Evolutionary conservation across 495 filamentous ascomycete genomes (phyloP).

Genomic region (Aspergillus nidulans): DNA sequence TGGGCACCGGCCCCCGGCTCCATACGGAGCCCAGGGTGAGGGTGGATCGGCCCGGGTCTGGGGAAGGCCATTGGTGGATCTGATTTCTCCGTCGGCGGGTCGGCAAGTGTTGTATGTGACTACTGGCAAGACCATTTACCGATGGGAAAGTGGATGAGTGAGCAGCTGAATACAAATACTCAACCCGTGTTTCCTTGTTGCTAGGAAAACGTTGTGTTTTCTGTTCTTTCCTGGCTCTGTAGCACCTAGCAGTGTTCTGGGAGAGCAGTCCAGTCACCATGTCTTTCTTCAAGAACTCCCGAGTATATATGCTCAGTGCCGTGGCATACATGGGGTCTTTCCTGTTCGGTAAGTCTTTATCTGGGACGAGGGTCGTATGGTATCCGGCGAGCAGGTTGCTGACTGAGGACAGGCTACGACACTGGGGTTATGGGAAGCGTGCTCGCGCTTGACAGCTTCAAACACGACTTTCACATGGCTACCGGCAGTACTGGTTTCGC

Average conservation of each 20-base stretch:
- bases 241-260: neutral
- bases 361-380: no score
- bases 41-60: neutral
- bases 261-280: neutral
- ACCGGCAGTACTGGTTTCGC: constrained; percentile 26
- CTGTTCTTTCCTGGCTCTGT: neutral
- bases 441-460: constrained; percentile 51
- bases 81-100: neutral
- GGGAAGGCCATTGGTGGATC: neutral
- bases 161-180: neutral
- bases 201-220: neutral
- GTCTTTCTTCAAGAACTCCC: constrained; percentile 1
- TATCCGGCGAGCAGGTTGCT: neutral
- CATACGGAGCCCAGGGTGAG: neutral
- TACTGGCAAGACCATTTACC: neutral
- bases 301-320: constrained; percentile 1
- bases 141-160: no score
- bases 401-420: constrained; percentile 43
- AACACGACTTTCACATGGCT: constrained; percentile 50
- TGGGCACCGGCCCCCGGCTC: neutral
- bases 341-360: neutral
- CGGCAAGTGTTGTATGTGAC: neutral
- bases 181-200: neutral
- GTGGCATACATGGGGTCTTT: neutral
- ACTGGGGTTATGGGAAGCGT: constrained; percentile 58